Base-by-base conservation (phyloP, 306 rosid genomes). In the Acacia melanoxylon region DNA sequence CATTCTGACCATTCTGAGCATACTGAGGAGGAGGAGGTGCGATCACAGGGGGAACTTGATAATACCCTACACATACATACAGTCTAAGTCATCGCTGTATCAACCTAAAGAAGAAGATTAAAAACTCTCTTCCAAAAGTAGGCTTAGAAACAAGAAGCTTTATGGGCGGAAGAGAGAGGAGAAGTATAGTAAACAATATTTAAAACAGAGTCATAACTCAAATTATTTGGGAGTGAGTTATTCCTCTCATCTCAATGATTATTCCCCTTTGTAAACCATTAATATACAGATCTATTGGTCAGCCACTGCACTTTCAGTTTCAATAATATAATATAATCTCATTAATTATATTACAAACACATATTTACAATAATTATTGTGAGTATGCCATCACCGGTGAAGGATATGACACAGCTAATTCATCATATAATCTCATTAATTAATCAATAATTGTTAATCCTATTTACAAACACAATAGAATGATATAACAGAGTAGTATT, bases 11-110 rank as follows among this genome's bases (percentile, higher is more conserved):
- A n/a, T n/a, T n/a, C n/a, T n/a, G 90, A 83, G 89, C 91, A 83
- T 90, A 89, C 8, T 1, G 31, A 29, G 91, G 31, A 29, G 91
- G 97, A 22, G 97, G 98, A 41, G 97, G 97, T 75, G 97, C 97
- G 95, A 88, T 75, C 68, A 92, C 97, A 1, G 98, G 97, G 73
- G 97, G 98, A 66, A 94, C 98, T 87, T 91, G 97, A 84, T 94
- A 94, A 74, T 94, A 91, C 72, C 97, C 98, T 91, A 37, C 1
- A 61, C 52, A 14, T 35, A 7, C 8, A 54, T 19, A 4, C 8
- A 54, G 10, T 42, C 31, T 65, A 37, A 48, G 42, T 71, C 41
- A 54, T 29, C 31, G 31, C 51, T 13, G 62, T 2, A 68, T 22
- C 7, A 52, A 33, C 41, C 67, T 9, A 63, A 37, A 68, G 72